A percentile compares a stretch with the other conserved stretches of the same genome.
phyloP scores from a whole-genome alignment of 106 monocot species.

The Apostasia shenzhenica region DNA sequence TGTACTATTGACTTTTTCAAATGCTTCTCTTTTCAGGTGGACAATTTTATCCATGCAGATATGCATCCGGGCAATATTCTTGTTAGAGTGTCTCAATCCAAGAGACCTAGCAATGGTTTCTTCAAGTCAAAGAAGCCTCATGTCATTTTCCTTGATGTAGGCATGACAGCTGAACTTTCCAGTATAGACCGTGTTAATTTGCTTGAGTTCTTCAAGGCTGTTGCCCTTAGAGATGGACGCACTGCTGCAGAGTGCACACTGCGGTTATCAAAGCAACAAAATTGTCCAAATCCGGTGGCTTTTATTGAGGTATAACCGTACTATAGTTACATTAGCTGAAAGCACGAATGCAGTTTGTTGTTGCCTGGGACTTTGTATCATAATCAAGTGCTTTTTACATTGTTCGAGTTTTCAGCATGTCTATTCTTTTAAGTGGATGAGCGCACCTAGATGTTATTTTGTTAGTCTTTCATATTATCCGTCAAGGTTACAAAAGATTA shows the following conservation, averaged over 20 bases:
- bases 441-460: too few species aligned
- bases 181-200: conserved; percentile 17
- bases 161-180: conserved; percentile 28
- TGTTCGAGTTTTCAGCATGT: too few species aligned
- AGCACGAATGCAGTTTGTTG: too few species aligned
- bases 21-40: conserved; percentile 16
- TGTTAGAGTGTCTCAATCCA: conserved; percentile 17
- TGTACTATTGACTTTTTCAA: background rate
- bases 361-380: too few species aligned
- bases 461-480: too few species aligned
- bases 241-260: conserved; percentile 23
- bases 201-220: conserved; percentile 21
- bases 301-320: conserved; percentile 21
- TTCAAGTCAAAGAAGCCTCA: conserved; percentile 16
- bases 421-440: too few species aligned
- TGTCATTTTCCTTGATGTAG: conserved; percentile 24
- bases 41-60: conserved; percentile 29
- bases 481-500: too few species aligned
- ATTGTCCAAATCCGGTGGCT: conserved; percentile 20
- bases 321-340: background rate
- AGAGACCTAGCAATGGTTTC: conserved; percentile 3
- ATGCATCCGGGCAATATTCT: conserved; percentile 33
- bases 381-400: too few species aligned
- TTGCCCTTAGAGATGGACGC: conserved; percentile 21
- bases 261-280: conserved; percentile 17